A percentile compares a stretch with the other conserved stretches of the same genome.
Conservation (phyloP, 2,329 filamentous ascomycete species). For the Fonsecaea pedrosoi region DNA sequence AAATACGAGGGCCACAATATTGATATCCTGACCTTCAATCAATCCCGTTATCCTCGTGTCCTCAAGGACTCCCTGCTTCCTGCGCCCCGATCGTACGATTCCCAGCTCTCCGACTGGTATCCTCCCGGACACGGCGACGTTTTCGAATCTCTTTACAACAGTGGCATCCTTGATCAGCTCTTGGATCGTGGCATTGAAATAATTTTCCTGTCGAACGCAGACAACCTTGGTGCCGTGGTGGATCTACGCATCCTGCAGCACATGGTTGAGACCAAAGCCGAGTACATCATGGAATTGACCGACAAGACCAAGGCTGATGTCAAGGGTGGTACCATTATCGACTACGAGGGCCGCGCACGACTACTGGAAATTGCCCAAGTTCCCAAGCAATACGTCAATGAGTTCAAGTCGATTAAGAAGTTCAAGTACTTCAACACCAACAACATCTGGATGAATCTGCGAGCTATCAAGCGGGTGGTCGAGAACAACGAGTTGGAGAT, state of each 20-base stretch:
- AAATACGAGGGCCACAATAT: conserved; percentile 99
- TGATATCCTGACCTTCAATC: conserved; percentile 99
- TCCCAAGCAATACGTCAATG: conserved; percentile 99
- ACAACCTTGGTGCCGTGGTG: conserved; percentile 97
- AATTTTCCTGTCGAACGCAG: conserved; percentile 98
- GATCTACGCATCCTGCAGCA: conserved; percentile 98
- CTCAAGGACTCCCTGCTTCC: conserved; percentile 98
- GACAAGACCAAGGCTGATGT: conserved; percentile 99
- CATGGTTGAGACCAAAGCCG: conserved; percentile 96
- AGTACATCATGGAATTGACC: conserved; percentile 99
- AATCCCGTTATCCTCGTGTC: conserved; percentile 97
- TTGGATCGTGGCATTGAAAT: conserved; percentile 94
- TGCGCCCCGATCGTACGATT: conserved; percentile 86
- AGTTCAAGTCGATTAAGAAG: conserved; percentile 99
- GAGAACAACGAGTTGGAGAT: conserved; percentile 98
- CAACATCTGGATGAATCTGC: conserved; percentile 99
- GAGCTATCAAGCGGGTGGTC: conserved; percentile 97
- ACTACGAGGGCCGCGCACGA: conserved; percentile 96
- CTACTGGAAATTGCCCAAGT: conserved; percentile 99
- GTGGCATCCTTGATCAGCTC: conserved; percentile 94
- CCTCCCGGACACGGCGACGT: conserved; percentile 99
- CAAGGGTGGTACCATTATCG: conserved; percentile 99
- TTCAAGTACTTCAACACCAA: conserved; percentile 99
- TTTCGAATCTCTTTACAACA: conserved; percentile 99
- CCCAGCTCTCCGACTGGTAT: conserved; percentile 95